Evolutionary conservation across 2,329 filamentous ascomycete species (phyloP).

Genomic region (Volutella citrinella): DNA sequence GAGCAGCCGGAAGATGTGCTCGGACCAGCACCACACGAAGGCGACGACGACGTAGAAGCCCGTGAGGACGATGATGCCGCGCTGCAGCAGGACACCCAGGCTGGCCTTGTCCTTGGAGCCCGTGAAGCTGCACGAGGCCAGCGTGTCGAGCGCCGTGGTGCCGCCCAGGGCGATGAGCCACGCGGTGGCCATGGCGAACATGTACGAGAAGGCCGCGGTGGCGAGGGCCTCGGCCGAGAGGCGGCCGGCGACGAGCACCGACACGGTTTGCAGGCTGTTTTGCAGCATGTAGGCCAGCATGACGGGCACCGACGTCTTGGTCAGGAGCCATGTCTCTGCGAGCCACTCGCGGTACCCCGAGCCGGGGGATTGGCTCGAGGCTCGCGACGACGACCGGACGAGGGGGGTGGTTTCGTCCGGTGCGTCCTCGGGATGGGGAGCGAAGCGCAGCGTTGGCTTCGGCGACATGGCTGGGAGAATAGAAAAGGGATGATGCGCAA

Average conservation of each 20-base stretch:
- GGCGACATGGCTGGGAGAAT: too few relatives aligned
- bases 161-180: slow-evolving; percentile 86
- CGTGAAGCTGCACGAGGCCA: slow-evolving; percentile 80
- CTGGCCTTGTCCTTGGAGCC: slow-evolving; percentile 75
- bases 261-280: slow-evolving; percentile 79
- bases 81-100: slow-evolving; percentile 74
- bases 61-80: slow-evolving; percentile 69
- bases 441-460: too few relatives aligned
- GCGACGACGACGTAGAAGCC: slow-evolving; percentile 71
- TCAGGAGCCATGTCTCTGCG: slow-evolving; percentile 42
- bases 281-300: slow-evolving; percentile 84
- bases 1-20: slow-evolving; percentile 68
- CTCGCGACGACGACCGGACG: neutral
- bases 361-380: neutral
- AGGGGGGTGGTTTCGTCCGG: slow-evolving; percentile 20
- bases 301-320: slow-evolving; percentile 70
- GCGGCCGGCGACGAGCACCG: slow-evolving; percentile 77
- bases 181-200: slow-evolving; percentile 88
- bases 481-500: too few relatives aligned
- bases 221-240: slow-evolving; percentile 77
- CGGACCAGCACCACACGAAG: slow-evolving; percentile 71
- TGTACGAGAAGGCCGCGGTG: slow-evolving; percentile 82
- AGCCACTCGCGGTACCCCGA: slow-evolving; percentile 17
- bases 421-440: neutral
- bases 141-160: slow-evolving; percentile 80